These are phyloP conservation scores for Erigeron canadensis DNA, from an alignment of 129 eudicot species.

Conservation along the genomic window DNA sequence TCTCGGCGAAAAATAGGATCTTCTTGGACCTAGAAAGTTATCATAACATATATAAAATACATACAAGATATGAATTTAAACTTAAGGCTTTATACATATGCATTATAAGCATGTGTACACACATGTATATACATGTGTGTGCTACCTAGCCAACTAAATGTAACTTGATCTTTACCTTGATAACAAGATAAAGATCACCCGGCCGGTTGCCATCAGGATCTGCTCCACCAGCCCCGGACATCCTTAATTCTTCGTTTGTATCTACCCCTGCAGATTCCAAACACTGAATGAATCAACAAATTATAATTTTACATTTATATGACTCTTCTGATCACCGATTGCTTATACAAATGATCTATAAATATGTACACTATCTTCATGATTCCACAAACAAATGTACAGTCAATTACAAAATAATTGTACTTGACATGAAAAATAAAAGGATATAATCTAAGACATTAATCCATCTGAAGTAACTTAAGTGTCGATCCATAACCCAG, in stretches of 20 bases:
- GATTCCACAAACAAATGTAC: neutral
- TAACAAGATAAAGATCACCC: conserved; percentile 78
- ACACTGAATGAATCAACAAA: neutral
- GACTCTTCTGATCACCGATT: neutral
- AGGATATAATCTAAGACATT: neutral
- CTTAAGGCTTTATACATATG: conserved; percentile 1
- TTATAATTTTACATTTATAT: neutral
- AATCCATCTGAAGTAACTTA: neutral
- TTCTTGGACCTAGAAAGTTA: conserved; percentile 62
- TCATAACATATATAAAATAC: neutral
- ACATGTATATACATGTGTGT: neutral
- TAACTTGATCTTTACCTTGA: conserved; percentile 50
- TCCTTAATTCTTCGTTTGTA: conserved; percentile 62
- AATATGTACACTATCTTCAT: neutral
- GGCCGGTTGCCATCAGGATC: conserved; percentile 94
- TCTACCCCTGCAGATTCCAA: conserved; percentile 63
- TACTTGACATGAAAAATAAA: neutral
- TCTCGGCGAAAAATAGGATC: conserved; percentile 90
- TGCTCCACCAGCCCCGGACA: conserved; percentile 82
- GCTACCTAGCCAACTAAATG: neutral
- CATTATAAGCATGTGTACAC: neutral
- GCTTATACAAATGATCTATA: conserved; percentile 6
- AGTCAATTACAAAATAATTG: neutral
- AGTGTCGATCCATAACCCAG: neutral
- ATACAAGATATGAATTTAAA: neutral